phyloP scores from a whole-genome alignment of 2,329 filamentous ascomycete species.

The Diplodia corticola region DNA sequence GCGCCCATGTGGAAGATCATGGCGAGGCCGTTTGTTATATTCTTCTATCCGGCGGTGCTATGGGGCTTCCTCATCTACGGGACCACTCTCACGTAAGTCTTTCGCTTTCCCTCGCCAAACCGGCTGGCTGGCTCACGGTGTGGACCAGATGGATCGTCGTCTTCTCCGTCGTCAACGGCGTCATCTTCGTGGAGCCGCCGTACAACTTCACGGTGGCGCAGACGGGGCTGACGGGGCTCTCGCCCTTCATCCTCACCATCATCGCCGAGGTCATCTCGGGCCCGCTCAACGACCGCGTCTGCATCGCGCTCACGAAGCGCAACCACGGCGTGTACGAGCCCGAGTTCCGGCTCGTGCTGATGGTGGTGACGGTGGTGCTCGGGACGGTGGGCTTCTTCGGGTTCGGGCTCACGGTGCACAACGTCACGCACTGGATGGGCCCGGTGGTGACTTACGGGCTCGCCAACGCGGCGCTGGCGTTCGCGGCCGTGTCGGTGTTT shows the following conservation, averaged over 20 bases:
- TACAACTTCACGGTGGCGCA: conserved; percentile 52
- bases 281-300: conserved; percentile 48
- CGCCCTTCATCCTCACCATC: conserved; percentile 51
- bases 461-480: conserved; percentile 45
- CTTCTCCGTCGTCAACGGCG: conserved; percentile 51
- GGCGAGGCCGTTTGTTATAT: conserved; percentile 37
- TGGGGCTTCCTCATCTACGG: conserved; percentile 48
- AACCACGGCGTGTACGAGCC: conserved; percentile 35
- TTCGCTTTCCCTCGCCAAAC: too few species aligned
- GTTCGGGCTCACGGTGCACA: conserved; percentile 41
- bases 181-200: conserved; percentile 37
- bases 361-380: conserved; percentile 37
- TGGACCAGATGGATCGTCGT: conserved; percentile 41
- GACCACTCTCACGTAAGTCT: conserved; percentile 33
- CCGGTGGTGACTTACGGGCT: conserved; percentile 37
- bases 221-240: conserved; percentile 54
- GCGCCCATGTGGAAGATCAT: conserved; percentile 39
- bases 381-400: conserved; percentile 42
- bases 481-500: conserved; percentile 44
- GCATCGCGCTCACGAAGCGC: conserved; percentile 30
- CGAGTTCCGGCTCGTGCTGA: conserved; percentile 30
- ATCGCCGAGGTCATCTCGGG: conserved; percentile 49
- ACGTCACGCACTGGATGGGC: conserved; percentile 24
- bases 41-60: conserved; percentile 41
- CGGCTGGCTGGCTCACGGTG: conserved; percentile 26